Percentiles rank a stretch among this genome's conserved stretches.
phyloP scores from a whole-genome alignment of 148 eudicot genomes.

The Drosera capensis region DNA sequence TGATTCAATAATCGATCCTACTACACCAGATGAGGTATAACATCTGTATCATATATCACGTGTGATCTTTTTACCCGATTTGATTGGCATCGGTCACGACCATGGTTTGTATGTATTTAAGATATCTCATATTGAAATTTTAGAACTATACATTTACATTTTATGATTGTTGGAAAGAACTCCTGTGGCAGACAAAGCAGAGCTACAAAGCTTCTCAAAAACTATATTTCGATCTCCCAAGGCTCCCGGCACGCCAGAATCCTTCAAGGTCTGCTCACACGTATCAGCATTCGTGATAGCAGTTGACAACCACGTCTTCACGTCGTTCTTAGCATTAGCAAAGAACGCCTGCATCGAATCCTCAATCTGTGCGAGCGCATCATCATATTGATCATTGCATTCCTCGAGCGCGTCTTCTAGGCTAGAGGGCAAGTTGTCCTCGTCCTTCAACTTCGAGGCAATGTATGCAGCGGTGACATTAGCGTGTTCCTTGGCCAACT shows the following conservation, averaged over 20 bases:
- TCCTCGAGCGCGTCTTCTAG: conserved; percentile 6
- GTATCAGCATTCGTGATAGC: conserved; percentile 10
- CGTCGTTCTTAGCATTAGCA: neutral
- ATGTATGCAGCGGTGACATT: conserved; percentile 10
- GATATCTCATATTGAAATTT: too few species aligned
- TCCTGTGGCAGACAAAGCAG: conserved; percentile 12
- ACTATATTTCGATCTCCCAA: conserved; percentile 2
- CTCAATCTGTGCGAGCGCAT: conserved; percentile 8
- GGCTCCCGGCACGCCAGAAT: neutral
- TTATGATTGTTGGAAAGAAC: too few species aligned
- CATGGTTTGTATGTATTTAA: too few species aligned
- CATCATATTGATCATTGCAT: conserved; percentile 6
- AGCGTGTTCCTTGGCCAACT: neutral
- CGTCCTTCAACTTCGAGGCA: conserved; percentile 6
- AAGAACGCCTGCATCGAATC: conserved; percentile 10
- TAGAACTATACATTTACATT: too few species aligned
- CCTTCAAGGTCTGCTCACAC: conserved; percentile 5
- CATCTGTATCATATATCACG: too few species aligned
- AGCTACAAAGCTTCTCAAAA: conserved; percentile 6
- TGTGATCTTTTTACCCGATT: too few species aligned
- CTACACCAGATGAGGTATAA: too few species aligned
- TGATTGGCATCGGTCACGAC: too few species aligned
- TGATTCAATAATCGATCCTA: too few species aligned
- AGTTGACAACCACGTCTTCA: conserved; percentile 7
- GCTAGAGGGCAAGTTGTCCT: conserved; percentile 2